Evolutionary conservation across 192 early-diverging fungal species (phyloP).

Genomic region (Podila minutissima): DNA sequence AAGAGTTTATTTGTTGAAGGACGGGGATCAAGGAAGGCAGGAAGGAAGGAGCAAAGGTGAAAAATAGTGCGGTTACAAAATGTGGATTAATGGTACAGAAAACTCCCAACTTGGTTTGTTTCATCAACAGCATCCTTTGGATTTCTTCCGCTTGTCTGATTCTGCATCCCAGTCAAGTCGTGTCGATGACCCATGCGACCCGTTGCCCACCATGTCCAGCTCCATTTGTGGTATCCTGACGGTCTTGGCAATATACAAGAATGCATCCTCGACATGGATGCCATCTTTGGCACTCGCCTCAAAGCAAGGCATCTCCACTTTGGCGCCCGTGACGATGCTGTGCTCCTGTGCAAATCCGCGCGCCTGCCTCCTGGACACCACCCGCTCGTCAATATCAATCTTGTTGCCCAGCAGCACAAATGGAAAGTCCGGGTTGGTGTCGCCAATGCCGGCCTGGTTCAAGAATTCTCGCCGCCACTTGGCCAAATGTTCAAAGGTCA

Average conservation of each 20-base stretch:
- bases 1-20: too few relatives aligned
- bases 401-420: constrained; percentile 98
- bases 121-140: constrained; percentile 23
- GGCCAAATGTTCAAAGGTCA: constrained; percentile 92
- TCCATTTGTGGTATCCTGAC: constrained; percentile 65
- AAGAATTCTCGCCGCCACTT: constrained; percentile 97
- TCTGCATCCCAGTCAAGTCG: constrained; percentile 45
- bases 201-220: constrained; percentile 55
- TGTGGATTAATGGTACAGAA: too few relatives aligned
- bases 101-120: too few relatives aligned
- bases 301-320: constrained; percentile 93
- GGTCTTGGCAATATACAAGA: constrained; percentile 83
- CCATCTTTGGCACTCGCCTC: constrained; percentile 97
- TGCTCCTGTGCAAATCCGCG: constrained; percentile 72
- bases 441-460: constrained; percentile 79
- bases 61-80: too few relatives aligned
- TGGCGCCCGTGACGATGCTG: constrained; percentile 85
- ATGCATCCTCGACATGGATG: constrained; percentile 95
- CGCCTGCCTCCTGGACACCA: constrained; percentile 68
- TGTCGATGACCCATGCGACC: not conserved
- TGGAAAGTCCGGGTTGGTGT: constrained; percentile 91
- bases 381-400: constrained; percentile 92
- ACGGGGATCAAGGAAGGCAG: too few relatives aligned
- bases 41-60: too few relatives aligned
- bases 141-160: constrained; percentile 26